Conservation (phyloP, 352 stramenopile species). For the Phytophthora kernoviae region DNA sequence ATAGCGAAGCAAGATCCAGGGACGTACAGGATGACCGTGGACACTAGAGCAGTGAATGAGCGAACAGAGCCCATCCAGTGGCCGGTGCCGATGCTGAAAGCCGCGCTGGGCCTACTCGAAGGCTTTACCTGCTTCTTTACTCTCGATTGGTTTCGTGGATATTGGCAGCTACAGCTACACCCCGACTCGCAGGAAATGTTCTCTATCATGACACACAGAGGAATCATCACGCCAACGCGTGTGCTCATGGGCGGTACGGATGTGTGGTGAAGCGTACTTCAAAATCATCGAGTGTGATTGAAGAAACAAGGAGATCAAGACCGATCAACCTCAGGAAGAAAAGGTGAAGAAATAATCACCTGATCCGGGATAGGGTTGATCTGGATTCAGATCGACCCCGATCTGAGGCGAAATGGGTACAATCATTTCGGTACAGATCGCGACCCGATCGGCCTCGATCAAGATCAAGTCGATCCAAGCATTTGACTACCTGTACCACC, state of each 20-base stretch:
- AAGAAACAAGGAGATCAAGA: no score
- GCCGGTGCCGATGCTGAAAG: slow-evolving; percentile 10
- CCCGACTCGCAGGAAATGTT: slow-evolving; percentile 10
- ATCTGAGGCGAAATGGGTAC: no score
- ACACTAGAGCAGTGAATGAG: neutral
- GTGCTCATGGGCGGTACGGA: slow-evolving; percentile 9
- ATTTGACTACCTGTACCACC: no score
- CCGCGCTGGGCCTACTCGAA: neutral
- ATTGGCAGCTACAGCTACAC: slow-evolving; percentile 12
- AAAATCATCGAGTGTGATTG: no score
- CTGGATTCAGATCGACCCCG: no score
- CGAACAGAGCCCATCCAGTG: slow-evolving; percentile 1
- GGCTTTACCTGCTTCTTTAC: slow-evolving; percentile 6
- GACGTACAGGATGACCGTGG: neutral
- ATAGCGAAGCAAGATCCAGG: neutral
- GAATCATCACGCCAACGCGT: slow-evolving; percentile 7
- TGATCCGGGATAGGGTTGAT: no score
- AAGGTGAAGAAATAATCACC: no score
- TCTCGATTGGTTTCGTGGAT: slow-evolving; percentile 7
- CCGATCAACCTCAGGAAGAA: no score
- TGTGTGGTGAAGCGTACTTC: no score
- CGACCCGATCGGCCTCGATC: no score
- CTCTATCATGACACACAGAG: slow-evolving; percentile 6
- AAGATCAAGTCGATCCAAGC: no score
- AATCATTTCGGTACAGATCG: no score